phyloP scores from a whole-genome alignment of 2,329 filamentous ascomycete genomes.

The Aureobasidium pullulans region DNA sequence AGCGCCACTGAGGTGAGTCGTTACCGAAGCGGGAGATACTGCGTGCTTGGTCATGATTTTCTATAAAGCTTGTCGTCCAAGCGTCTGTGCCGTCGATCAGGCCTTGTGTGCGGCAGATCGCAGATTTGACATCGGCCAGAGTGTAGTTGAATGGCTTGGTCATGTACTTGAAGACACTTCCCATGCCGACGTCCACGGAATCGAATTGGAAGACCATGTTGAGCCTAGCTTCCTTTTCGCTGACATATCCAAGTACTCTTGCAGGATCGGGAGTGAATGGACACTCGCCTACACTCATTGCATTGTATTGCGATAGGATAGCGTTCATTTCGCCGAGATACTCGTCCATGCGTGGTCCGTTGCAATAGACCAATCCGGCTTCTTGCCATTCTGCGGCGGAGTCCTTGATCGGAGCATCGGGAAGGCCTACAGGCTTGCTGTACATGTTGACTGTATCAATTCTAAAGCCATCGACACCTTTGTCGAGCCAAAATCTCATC shows the following conservation, averaged over 20 bases:
- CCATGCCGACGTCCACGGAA: conserved; percentile 42
- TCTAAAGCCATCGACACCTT: conserved; percentile 50
- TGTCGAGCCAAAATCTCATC: conserved; percentile 58
- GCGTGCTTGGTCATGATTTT: conserved; percentile 60
- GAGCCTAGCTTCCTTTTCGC: conserved; percentile 47
- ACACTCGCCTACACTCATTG: conserved; percentile 49
- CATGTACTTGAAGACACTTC: conserved; percentile 17
- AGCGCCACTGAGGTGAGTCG: conserved; percentile 44
- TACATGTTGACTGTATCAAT: conserved; percentile 25
- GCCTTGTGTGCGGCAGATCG: conserved; percentile 22
- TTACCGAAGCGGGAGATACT: conserved; percentile 47
- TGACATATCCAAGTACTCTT: conserved; percentile 48
- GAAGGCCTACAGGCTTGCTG: conserved; percentile 20
- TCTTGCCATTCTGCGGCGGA: too few species aligned
- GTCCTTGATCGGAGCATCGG: conserved; percentile 21
- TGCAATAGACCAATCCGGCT: conserved; percentile 19
- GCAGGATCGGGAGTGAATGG: conserved; percentile 40
- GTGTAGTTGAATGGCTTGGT: conserved; percentile 20
- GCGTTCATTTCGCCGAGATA: conserved; percentile 40
- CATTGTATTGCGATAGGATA: conserved; percentile 41
- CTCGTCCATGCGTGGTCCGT: conserved; percentile 38
- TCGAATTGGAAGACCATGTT: conserved; percentile 72
- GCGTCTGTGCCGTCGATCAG: conserved; percentile 52
- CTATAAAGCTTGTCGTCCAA: conserved; percentile 59
- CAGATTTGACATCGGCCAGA: conserved; percentile 24